Conservation (phyloP, 306 rosid genomes). For the Delonix regia region DNA sequence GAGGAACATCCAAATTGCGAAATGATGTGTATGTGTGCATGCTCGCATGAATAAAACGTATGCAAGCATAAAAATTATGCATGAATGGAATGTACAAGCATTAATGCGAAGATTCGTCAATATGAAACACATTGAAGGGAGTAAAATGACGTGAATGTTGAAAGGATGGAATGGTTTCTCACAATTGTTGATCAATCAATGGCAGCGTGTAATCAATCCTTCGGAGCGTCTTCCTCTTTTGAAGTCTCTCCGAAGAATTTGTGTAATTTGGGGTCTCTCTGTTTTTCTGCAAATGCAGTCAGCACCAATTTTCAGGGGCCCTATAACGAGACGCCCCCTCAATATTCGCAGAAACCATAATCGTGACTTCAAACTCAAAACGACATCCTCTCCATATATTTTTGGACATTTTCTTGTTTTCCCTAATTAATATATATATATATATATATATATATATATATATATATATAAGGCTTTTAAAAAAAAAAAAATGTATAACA, state of each 20-base stretch:
- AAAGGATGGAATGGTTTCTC: conserved; percentile 22
- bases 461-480: too few relatives aligned
- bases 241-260: conserved; percentile 23
- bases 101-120: not conserved
- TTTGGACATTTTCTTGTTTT: not conserved
- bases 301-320: not conserved
- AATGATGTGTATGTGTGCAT: conserved; percentile 21
- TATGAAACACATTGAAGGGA: not conserved
- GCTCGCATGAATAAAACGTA: not conserved
- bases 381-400: not conserved
- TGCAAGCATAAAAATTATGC: not conserved
- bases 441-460: too few relatives aligned
- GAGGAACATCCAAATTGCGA: not conserved
- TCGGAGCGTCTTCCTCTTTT: conserved; percentile 18
- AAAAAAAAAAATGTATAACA: too few relatives aligned
- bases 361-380: not conserved
- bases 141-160: not conserved
- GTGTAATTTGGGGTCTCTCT: not conserved
- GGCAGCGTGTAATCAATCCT: not conserved
- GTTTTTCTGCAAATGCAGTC: conserved; percentile 17
- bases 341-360: conserved; percentile 6
- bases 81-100: not conserved
- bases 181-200: conserved; percentile 19
- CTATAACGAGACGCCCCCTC: not conserved
- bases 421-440: not conserved